These are phyloP conservation scores for Blastocystis sp. DNA, from an alignment of 352 stramenopile species.

Conservation along the genomic window DNA sequence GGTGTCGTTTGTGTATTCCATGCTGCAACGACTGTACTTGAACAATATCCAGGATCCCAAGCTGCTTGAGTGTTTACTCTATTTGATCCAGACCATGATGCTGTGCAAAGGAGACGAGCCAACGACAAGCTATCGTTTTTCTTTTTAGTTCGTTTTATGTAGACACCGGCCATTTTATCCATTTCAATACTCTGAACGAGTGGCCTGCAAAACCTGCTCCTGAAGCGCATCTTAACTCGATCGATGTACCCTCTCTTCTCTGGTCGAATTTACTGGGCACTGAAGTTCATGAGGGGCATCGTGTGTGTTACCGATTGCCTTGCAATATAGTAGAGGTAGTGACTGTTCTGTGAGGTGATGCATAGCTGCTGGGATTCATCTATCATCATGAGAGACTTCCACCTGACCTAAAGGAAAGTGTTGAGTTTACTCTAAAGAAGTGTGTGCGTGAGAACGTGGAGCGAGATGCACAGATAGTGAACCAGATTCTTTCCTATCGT, in stretches of 20 bases:
- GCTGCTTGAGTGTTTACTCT: background rate
- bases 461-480: background rate
- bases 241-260: background rate
- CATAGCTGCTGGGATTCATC: background rate
- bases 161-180: background rate
- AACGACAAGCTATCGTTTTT: background rate
- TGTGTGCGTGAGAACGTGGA: background rate
- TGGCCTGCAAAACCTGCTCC: background rate
- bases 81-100: background rate
- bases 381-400: background rate
- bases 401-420: background rate
- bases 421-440: background rate
- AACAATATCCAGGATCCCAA: background rate
- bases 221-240: background rate
- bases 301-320: background rate
- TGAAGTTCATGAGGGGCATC: background rate
- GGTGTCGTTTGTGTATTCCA: background rate
- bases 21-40: slow-evolving; percentile 24
- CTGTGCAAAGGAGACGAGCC: background rate
- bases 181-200: background rate
- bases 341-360: background rate
- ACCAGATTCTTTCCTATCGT: background rate
- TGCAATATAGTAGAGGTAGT: background rate
- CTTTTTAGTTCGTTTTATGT: background rate
- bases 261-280: background rate